phyloP scores from a whole-genome alignment of 2,329 filamentous ascomycete species.

The Aurifilum marmelostoma region DNA sequence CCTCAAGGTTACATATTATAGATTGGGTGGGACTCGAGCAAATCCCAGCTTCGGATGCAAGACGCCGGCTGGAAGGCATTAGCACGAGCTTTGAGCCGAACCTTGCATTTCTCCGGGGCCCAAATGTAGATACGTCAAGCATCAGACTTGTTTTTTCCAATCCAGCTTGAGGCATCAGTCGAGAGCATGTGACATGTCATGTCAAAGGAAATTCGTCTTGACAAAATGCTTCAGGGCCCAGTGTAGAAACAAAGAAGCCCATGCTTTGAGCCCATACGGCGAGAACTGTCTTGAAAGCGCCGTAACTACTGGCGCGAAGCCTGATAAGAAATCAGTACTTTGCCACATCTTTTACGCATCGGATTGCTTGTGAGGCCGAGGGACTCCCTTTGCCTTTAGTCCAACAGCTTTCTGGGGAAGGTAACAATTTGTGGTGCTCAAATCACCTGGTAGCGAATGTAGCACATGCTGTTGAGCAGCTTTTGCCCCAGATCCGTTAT shows the following conservation, averaged over 20 bases:
- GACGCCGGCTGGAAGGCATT: neutral
- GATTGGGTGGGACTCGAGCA: neutral
- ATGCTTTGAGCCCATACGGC: neutral
- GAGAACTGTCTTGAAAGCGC: neutral
- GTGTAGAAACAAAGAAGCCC: neutral
- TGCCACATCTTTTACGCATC: neutral
- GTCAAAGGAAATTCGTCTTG: neutral
- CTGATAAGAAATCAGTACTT: neutral
- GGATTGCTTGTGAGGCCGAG: neutral
- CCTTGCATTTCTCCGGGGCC: neutral
- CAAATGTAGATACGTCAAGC: neutral
- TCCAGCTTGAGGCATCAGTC: neutral
- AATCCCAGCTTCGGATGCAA: neutral
- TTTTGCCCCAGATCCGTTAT: neutral
- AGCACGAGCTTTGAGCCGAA: neutral
- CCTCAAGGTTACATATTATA: neutral
- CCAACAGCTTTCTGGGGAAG: neutral
- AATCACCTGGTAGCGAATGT: neutral
- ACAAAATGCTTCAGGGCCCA: neutral
- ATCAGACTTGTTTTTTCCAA: neutral
- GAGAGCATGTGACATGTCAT: neutral
- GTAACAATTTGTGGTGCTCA: neutral
- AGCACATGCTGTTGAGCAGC: neutral
- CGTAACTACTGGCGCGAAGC: neutral
- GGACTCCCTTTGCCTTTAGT: neutral